These are phyloP conservation scores for Paecilomyces formosus DNA, from an alignment of 2,329 filamentous ascomycete genomes.

Conservation along the genomic window DNA sequence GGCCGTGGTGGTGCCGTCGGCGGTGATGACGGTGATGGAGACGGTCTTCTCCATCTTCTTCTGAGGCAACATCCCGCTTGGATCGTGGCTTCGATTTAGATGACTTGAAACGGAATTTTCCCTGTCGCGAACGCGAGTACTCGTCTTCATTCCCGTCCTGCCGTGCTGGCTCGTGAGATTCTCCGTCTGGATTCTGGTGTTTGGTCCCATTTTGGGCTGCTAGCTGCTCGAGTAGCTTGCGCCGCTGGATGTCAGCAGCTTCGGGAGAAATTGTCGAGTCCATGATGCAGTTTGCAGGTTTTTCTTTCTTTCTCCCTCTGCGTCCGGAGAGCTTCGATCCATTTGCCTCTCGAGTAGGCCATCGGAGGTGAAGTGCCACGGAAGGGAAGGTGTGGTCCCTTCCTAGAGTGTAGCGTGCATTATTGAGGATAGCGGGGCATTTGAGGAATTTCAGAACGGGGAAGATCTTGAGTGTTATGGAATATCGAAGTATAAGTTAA, in stretches of 20 bases:
- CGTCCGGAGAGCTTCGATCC: not conserved
- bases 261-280: not conserved
- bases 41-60: not conserved
- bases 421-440: not conserved
- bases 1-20: slow-evolving; percentile 13
- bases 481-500: too few relatives aligned
- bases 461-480: too few relatives aligned
- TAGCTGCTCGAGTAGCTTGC: not conserved
- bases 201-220: not conserved
- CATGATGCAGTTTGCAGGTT: not conserved
- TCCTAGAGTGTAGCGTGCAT: not conserved
- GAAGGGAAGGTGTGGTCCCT: not conserved
- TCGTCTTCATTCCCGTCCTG: slow-evolving; percentile 8
- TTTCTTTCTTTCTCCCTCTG: not conserved
- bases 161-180: not conserved
- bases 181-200: not conserved
- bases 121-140: slow-evolving; percentile 9
- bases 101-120: slow-evolving; percentile 29
- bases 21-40: slow-evolving; percentile 4
- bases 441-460: too few relatives aligned
- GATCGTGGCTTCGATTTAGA: slow-evolving; percentile 7
- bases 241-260: not conserved
- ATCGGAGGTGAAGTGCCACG: not conserved
- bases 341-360: not conserved
- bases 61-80: not conserved